Evolutionary conservation across 306 rosid species (phyloP).

Genomic region (Parietaria judaica): DNA sequence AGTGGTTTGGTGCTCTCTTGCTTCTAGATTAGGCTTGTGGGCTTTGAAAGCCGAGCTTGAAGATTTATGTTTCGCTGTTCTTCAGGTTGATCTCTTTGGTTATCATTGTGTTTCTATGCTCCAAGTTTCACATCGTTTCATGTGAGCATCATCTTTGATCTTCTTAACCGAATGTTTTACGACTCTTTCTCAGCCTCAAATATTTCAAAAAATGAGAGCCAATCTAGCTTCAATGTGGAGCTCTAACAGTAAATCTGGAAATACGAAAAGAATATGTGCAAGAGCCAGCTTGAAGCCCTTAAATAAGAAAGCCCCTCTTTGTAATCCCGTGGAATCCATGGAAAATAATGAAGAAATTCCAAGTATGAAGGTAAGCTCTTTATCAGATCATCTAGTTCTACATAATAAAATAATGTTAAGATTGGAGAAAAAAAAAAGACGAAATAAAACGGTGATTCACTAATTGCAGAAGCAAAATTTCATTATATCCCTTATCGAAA

Average conservation of each 20-base stretch:
- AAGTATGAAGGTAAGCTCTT: conserved; percentile 56
- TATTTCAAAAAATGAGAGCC: conserved; percentile 70
- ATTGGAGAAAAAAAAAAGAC: background rate
- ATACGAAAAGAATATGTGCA: conserved; percentile 37
- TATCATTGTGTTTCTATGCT: background rate
- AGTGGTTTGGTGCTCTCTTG: conserved; percentile 93
- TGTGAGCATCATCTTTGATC: background rate
- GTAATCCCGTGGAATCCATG: conserved; percentile 30
- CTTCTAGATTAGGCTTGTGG: conserved; percentile 95
- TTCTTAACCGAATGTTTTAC: conserved; percentile 12
- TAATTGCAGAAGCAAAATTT: too few species aligned
- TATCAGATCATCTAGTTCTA: background rate
- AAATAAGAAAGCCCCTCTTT: conserved; percentile 32
- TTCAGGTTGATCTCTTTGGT: conserved; percentile 45
- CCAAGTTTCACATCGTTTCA: conserved; percentile 2
- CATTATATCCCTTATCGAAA: too few species aligned
- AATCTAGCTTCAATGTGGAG: conserved; percentile 93
- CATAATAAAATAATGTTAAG: background rate
- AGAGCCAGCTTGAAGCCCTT: conserved; percentile 36
- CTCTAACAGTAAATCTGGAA: conserved; percentile 52
- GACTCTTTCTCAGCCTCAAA: conserved; percentile 65
- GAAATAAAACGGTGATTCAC: too few species aligned
- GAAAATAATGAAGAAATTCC: conserved; percentile 46
- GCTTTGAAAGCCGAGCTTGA: conserved; percentile 91
- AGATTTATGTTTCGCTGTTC: conserved; percentile 93